Base-by-base conservation (phyloP, 768 basidiomycete species). In the Tricholoma hemisulphureum region DNA sequence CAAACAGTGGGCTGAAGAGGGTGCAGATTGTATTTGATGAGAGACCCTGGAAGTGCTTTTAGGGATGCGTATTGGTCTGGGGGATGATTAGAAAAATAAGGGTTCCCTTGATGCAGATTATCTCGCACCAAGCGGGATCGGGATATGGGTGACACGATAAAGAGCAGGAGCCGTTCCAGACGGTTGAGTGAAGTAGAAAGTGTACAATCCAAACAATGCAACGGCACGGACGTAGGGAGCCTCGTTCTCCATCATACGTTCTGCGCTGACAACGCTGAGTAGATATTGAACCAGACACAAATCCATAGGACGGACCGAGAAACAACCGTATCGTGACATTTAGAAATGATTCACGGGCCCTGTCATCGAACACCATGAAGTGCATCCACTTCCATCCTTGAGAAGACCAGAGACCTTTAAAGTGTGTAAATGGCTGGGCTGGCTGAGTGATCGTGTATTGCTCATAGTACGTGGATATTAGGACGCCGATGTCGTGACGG, bases 321-420 rank as follows among this genome's bases (percentile, higher is more conserved):
- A 93, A 89, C 18, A 91, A 71, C 46, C 91, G 75, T 53, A 80
- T 72, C 2, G 83, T 81, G 9, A 83, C 77, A 31, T 75, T 75
- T 26, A 93, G 70, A 69, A 91, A 89, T 0, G 75, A 68, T 46
- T 87, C 82, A 34, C 91, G 81, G 20, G 87, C 75, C 50, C 87
- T 79, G 41, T 77, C 71, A 63, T 93, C 90, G 57, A 88, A 83
- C 3, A 87, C 83, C 67, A 82, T 86, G 73, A 93, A 81, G 65
- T 92, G 89, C 43, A 91, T 70, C 82, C 84, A 90, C 29, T 77
- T 73, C 91, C 91, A 94, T 20, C 88, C 87, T 58, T 81, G 78
- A 5, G 73, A 72, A 10, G 67, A 69, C 91, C 92, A 94, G 18
- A 90, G 64, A 1, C 67, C 62, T 70, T 89, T 92, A 82, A 93